A percentile compares a stretch with the other conserved stretches of the same genome.
Evolutionary conservation across 176 grass and related monocot genomes (phyloP).

Genomic region (Calamus simplicifolius): DNA sequence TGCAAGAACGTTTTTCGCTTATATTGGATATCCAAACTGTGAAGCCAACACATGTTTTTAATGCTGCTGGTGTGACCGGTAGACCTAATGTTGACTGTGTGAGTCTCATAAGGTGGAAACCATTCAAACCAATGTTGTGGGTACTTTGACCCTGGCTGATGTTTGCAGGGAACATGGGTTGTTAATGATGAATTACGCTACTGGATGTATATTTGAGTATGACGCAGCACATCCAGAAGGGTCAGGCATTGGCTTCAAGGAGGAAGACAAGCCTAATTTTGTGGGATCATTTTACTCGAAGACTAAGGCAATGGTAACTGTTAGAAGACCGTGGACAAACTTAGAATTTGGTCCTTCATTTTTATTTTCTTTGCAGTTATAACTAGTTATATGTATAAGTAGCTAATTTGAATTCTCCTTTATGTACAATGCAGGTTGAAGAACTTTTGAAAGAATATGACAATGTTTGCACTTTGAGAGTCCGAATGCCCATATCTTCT

Average conservation of each 20-base stretch:
- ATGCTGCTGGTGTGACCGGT: slow-evolving; percentile 72
- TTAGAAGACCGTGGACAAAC: slow-evolving; percentile 1
- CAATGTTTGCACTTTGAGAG: slow-evolving; percentile 68
- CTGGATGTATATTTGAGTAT: slow-evolving; percentile 85
- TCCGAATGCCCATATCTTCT: slow-evolving; percentile 72
- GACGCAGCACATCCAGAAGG: slow-evolving; percentile 54
- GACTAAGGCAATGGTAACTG: slow-evolving; percentile 69
- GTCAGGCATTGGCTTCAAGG: slow-evolving; percentile 67
- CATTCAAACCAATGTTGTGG: slow-evolving; percentile 64
- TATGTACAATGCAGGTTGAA: slow-evolving; percentile 45
- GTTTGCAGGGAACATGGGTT: slow-evolving; percentile 56
- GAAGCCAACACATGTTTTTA: slow-evolving; percentile 84
- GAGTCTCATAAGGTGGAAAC: slow-evolving; percentile 72
- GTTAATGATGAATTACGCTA: slow-evolving; percentile 75
- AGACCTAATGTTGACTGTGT: slow-evolving; percentile 87
- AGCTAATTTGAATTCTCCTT: slow-evolving; percentile 4
- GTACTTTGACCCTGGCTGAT: slow-evolving; percentile 61
- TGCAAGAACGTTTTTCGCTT: slow-evolving; percentile 50
- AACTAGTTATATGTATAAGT: slow-evolving; percentile 1
- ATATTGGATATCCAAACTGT: slow-evolving; percentile 50
- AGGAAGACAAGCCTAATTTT: slow-evolving; percentile 77
- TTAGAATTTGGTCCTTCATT: too few relatives aligned
- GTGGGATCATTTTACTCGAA: slow-evolving; percentile 70
- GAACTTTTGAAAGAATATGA: slow-evolving; percentile 70
- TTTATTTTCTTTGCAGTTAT: too few relatives aligned